Evolutionary conservation across 306 rosid genomes (phyloP).

Genomic region (Echinosophora koreensis): DNA sequence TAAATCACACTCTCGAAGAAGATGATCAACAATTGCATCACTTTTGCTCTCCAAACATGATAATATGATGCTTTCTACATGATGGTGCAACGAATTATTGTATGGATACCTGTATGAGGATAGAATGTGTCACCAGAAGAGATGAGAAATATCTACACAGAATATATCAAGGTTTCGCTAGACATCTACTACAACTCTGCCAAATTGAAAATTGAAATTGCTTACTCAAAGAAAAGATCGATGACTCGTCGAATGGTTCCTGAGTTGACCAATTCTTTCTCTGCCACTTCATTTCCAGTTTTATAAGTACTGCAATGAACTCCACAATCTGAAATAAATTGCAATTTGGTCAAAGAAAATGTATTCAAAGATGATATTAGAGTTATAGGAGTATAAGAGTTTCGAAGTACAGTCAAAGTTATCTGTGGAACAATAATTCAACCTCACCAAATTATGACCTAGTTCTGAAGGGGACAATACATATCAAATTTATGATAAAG

Average conservation of each 20-base stretch:
- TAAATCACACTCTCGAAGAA: slow-evolving; percentile 87
- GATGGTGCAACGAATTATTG: slow-evolving; percentile 89
- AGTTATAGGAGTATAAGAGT: slow-evolving; percentile 16
- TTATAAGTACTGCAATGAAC: slow-evolving; percentile 88
- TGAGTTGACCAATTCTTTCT: slow-evolving; percentile 82
- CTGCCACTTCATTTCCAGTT: slow-evolving; percentile 82
- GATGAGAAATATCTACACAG: not conserved
- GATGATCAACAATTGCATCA: slow-evolving; percentile 74
- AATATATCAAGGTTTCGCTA: slow-evolving; percentile 27
- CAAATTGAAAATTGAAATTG: slow-evolving; percentile 2
- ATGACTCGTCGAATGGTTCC: slow-evolving; percentile 85
- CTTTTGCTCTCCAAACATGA: slow-evolving; percentile 91
- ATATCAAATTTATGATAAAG: slow-evolving; percentile 18
- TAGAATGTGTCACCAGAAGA: slow-evolving; percentile 20
- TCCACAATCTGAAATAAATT: slow-evolving; percentile 81
- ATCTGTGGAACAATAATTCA: slow-evolving; percentile 4
- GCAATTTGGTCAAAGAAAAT: slow-evolving; percentile 35
- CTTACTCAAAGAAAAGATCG: slow-evolving; percentile 98
- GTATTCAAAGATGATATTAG: slow-evolving; percentile 26
- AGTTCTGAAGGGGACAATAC: slow-evolving; percentile 4
- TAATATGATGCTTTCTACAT: slow-evolving; percentile 77
- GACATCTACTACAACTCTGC: slow-evolving; percentile 17
- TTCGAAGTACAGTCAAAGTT: not conserved
- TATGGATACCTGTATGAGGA: slow-evolving; percentile 81
- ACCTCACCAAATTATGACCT: slow-evolving; percentile 26